A percentile compares a stretch with the other conserved stretches of the same genome.
These are phyloP conservation scores for Trypanosoma mega DNA, from an alignment of 208 protist genomes.

Conservation along the genomic window DNA sequence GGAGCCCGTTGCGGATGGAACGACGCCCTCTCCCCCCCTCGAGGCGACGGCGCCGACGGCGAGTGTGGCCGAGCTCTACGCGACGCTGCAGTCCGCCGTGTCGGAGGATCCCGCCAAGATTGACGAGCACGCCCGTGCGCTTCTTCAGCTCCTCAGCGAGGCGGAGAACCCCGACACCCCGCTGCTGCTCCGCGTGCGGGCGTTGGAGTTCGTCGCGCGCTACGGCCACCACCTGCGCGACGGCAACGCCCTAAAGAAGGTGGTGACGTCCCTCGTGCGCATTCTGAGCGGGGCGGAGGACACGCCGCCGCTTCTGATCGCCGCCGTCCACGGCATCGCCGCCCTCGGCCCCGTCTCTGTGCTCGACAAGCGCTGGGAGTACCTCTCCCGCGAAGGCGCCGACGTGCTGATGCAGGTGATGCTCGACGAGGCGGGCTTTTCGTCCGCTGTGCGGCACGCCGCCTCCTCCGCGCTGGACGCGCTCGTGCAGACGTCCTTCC, in stretches of 20 bases:
- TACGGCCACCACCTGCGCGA: conserved; percentile 64
- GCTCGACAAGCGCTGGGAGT: conserved; percentile 79
- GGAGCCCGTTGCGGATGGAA: conserved; percentile 13
- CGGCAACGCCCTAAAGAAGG: conserved; percentile 66
- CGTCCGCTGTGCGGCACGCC: conserved; percentile 55
- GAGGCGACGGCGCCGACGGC: conserved; percentile 10
- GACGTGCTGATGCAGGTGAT: conserved; percentile 90
- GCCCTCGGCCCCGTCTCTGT: conserved; percentile 76
- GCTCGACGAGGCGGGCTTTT: conserved; percentile 78
- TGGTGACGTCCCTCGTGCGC: conserved; percentile 78
- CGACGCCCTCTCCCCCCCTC: conserved; percentile 9
- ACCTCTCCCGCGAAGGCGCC: conserved; percentile 78
- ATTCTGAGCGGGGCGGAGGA: conserved; percentile 74
- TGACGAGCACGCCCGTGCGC: conserved; percentile 49
- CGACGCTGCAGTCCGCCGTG: conserved; percentile 58
- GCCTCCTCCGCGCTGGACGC: conserved; percentile 71
- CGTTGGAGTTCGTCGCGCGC: conserved; percentile 68
- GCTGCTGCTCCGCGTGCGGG: conserved; percentile 72
- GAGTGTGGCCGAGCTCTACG: conserved; percentile 63
- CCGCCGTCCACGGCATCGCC: conserved; percentile 74
- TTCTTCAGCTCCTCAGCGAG: conserved; percentile 57
- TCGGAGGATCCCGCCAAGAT: conserved; percentile 45
- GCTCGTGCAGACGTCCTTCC: conserved; percentile 69
- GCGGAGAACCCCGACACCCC: conserved; percentile 60
- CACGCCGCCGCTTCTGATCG: conserved; percentile 71